A percentile compares a stretch with the other conserved stretches of the same genome.
Evolutionary conservation across 306 rosid genomes (phyloP).

Genomic region (Castanopsis chinensis): DNA sequence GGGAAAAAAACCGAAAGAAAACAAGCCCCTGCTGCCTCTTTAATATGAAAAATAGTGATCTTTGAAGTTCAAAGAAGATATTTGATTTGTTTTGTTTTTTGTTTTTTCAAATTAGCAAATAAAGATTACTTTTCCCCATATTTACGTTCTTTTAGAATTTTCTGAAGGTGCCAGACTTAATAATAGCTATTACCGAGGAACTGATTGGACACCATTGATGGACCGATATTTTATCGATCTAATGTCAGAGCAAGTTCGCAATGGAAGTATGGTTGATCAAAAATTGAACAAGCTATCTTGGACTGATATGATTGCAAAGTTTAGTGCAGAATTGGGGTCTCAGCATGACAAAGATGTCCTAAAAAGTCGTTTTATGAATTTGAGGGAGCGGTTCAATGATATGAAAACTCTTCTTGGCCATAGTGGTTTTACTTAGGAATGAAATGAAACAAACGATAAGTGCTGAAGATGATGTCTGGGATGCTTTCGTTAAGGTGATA

Average conservation of each 20-base stretch:
- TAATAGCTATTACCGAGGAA: slow-evolving; percentile 28
- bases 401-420: slow-evolving; percentile 49
- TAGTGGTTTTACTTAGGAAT: slow-evolving; percentile 55
- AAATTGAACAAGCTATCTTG: slow-evolving; percentile 47
- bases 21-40: neutral
- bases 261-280: slow-evolving; percentile 39
- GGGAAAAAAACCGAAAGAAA: neutral
- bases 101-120: neutral
- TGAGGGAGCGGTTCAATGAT: slow-evolving; percentile 46
- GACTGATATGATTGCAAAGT: slow-evolving; percentile 49
- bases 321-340: slow-evolving; percentile 53
- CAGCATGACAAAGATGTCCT: slow-evolving; percentile 41
- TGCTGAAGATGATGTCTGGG: slow-evolving; percentile 50
- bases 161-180: slow-evolving; percentile 31
- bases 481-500: slow-evolving; percentile 44
- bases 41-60: neutral
- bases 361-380: slow-evolving; percentile 38
- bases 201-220: slow-evolving; percentile 51
- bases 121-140: neutral
- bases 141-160: slow-evolving; percentile 1
- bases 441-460: slow-evolving; percentile 47
- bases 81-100: slow-evolving; percentile 8
- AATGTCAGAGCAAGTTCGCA: slow-evolving; percentile 51
- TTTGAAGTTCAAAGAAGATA: slow-evolving; percentile 10
- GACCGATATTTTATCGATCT: slow-evolving; percentile 57